These are phyloP conservation scores for Termitomyces titanicus DNA, from an alignment of 768 basidiomycete genomes.

Conservation along the genomic window DNA sequence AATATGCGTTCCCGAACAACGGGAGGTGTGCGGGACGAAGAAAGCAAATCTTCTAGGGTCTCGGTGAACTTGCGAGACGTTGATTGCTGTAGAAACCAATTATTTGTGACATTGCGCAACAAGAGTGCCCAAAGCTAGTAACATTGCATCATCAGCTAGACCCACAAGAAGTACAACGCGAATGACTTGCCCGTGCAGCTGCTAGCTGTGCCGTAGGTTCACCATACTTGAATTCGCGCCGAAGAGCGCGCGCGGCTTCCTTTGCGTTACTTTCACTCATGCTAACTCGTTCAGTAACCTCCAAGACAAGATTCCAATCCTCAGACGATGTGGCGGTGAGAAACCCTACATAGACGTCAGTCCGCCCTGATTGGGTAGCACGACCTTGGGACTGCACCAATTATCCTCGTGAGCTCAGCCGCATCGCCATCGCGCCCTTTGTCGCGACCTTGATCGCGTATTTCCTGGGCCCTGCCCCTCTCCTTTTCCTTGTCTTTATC, in stretches of 20 bases:
- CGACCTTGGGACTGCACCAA: slow-evolving; percentile 9
- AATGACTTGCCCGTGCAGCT: slow-evolving; percentile 62
- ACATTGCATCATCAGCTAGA: neutral
- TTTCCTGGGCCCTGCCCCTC: neutral
- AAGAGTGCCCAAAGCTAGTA: slow-evolving; percentile 84
- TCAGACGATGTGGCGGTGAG: slow-evolving; percentile 77
- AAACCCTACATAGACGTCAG: slow-evolving; percentile 57
- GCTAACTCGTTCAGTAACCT: slow-evolving; percentile 83
- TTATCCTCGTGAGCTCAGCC: slow-evolving; percentile 17
- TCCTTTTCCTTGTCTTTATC: slow-evolving; percentile 26
- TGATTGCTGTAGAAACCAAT: slow-evolving; percentile 67
- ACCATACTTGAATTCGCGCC: slow-evolving; percentile 87
- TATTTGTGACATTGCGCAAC: slow-evolving; percentile 70
- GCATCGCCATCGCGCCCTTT: slow-evolving; percentile 12
- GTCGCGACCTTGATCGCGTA: slow-evolving; percentile 9
- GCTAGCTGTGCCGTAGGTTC: slow-evolving; percentile 74
- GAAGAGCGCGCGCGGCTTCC: slow-evolving; percentile 78
- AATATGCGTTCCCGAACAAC: slow-evolving; percentile 79
- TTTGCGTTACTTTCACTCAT: slow-evolving; percentile 69
- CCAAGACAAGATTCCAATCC: slow-evolving; percentile 78
- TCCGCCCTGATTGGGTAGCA: slow-evolving; percentile 16
- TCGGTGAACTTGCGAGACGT: slow-evolving; percentile 76
- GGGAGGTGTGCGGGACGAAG: slow-evolving; percentile 60
- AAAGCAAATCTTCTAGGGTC: slow-evolving; percentile 70
- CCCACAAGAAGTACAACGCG: neutral